Percentiles rank a stretch among this genome's conserved stretches.
These are phyloP conservation scores for Parmales sp. DNA, from an alignment of 108 stramenopile species.

Conservation along the genomic window DNA sequence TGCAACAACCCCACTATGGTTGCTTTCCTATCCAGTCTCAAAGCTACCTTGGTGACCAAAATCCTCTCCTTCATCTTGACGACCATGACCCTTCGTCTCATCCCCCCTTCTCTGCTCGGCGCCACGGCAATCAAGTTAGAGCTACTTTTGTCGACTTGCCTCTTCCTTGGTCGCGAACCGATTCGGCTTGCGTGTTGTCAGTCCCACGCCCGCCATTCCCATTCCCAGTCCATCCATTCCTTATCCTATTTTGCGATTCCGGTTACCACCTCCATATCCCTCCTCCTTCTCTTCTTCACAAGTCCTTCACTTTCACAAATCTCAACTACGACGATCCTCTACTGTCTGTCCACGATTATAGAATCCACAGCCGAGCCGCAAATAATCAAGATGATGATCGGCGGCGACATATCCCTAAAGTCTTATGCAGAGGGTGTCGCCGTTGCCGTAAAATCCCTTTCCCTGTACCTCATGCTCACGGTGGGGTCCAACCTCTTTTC, in stretches of 20 bases:
- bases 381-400: constrained; percentile 45
- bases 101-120: constrained; percentile 54
- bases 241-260: no score
- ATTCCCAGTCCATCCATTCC: no score
- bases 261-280: no score
- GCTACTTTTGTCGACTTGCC: constrained; percentile 50
- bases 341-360: constrained; percentile 57
- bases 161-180: constrained; percentile 78
- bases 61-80: constrained; percentile 60
- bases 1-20: no score
- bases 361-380: constrained; percentile 65
- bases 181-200: constrained; percentile 74
- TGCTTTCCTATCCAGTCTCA: no score
- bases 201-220: no score
- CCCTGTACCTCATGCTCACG: no score
- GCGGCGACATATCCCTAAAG: constrained; percentile 48
- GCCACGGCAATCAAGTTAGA: constrained; percentile 67
- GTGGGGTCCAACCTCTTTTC: no score
- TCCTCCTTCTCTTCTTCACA: no score
- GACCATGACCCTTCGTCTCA: constrained; percentile 57
- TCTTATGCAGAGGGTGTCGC: constrained; percentile 63
- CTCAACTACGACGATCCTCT: no score
- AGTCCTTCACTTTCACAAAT: no score
- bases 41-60: no score
- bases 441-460: constrained; percentile 33